A percentile compares a stretch with the other conserved stretches of the same genome.
These are phyloP conservation scores for Leishmania lainsoni DNA, from an alignment of 208 protist genomes.

Conservation along the genomic window DNA sequence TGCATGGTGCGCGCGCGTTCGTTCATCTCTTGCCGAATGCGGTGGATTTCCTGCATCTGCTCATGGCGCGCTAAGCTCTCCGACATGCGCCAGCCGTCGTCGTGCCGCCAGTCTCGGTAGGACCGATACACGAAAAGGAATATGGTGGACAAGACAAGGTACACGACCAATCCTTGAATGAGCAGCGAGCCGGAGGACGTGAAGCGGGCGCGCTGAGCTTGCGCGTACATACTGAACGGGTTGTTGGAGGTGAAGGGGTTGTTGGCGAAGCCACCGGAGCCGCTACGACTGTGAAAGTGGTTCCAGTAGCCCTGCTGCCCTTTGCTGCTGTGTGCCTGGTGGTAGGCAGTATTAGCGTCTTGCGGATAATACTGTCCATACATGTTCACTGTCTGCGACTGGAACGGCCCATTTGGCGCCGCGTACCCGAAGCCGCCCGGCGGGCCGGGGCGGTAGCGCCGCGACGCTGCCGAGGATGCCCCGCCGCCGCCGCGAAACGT, in stretches of 20 bases:
- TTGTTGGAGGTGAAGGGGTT: constrained; percentile 63
- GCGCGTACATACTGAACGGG: constrained; percentile 58
- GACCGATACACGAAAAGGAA: constrained; percentile 63
- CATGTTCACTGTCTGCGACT: constrained; percentile 16
- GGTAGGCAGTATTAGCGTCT: constrained; percentile 41
- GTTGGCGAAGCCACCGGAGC: constrained; percentile 33
- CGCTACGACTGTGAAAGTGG: constrained; percentile 34
- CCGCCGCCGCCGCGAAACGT: constrained; percentile 39
- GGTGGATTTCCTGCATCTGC: constrained; percentile 74
- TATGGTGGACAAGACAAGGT: constrained; percentile 60
- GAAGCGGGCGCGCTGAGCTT: constrained; percentile 48
- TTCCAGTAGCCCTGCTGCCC: constrained; percentile 53
- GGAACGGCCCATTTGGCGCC: constrained; percentile 22
- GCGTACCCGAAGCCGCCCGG: constrained; percentile 25
- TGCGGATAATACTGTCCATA: constrained; percentile 45
- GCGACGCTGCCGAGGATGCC: background rate
- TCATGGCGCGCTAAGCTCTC: constrained; percentile 77
- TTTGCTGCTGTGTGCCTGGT: constrained; percentile 23
- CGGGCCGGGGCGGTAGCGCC: constrained; percentile 24
- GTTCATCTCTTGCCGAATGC: constrained; percentile 71
- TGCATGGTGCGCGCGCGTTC: constrained; percentile 44
- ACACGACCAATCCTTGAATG: constrained; percentile 62
- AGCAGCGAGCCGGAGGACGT: constrained; percentile 54
- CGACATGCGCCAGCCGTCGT: constrained; percentile 83
- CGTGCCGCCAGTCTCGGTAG: constrained; percentile 73